These are phyloP conservation scores for Didymella exigua DNA, from an alignment of 2,329 filamentous ascomycete genomes.

Conservation along the genomic window DNA sequence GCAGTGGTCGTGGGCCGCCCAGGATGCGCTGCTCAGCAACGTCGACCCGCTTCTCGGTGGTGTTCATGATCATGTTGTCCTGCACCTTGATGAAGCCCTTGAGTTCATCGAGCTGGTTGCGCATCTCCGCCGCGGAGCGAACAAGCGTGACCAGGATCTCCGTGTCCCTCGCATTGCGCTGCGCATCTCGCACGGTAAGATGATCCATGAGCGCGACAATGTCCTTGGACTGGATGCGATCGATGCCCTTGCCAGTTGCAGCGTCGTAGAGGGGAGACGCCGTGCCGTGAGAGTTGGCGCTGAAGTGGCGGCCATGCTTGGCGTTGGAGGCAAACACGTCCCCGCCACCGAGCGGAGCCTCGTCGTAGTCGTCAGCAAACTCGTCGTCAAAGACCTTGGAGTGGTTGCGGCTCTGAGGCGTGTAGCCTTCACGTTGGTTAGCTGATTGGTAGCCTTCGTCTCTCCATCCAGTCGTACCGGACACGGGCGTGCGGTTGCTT, in stretches of 20 bases:
- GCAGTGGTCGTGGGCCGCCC: slow-evolving; percentile 82
- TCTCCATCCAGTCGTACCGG: slow-evolving; percentile 61
- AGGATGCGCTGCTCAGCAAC: slow-evolving; percentile 81
- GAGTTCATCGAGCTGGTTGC: slow-evolving; percentile 93
- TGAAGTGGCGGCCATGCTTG: slow-evolving; percentile 69
- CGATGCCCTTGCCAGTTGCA: slow-evolving; percentile 83
- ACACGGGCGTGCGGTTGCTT: slow-evolving; percentile 47
- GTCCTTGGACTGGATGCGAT: slow-evolving; percentile 93
- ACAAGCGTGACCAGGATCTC: slow-evolving; percentile 96
- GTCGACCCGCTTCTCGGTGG: slow-evolving; percentile 86
- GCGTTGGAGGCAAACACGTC: slow-evolving; percentile 54
- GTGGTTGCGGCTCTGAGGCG: slow-evolving; percentile 54
- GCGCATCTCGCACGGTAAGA: slow-evolving; percentile 93
- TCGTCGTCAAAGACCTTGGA: slow-evolving; percentile 60
- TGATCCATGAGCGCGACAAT: slow-evolving; percentile 98
- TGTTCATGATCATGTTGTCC: slow-evolving; percentile 84
- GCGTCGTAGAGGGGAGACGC: slow-evolving; percentile 88
- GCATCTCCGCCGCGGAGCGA: slow-evolving; percentile 93
- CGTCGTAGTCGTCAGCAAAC: slow-evolving; percentile 58
- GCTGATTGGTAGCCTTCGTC: slow-evolving; percentile 93
- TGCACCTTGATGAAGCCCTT: slow-evolving; percentile 90
- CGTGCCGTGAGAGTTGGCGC: slow-evolving; percentile 92
- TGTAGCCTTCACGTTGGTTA: slow-evolving; percentile 60
- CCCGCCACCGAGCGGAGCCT: slow-evolving; percentile 46
- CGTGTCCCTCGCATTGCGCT: slow-evolving; percentile 93